A percentile compares a stretch with the other conserved stretches of the same genome.
These are phyloP conservation scores for Phialophora verrucosa DNA, from an alignment of 2,329 filamentous ascomycete species.

Conservation along the genomic window DNA sequence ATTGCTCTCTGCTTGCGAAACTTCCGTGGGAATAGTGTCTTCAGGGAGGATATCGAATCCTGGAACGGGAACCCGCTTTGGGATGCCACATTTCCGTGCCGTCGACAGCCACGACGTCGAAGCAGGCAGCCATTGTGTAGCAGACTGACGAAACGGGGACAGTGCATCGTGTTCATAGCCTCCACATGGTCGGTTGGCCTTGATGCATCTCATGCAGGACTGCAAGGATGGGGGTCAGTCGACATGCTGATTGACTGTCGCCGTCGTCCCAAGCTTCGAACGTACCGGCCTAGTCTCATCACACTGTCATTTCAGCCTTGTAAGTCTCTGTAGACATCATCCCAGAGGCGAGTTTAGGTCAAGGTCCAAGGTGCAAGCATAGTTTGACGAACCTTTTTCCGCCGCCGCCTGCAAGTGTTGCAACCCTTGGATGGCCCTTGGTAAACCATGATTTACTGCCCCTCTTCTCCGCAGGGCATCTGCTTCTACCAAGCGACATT, in stretches of 20 bases:
- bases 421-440: conserved; percentile 5
- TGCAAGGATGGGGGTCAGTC: neutral
- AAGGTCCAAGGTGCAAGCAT: neutral
- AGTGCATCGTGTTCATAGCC: conserved; percentile 7
- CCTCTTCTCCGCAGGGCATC: too few relatives aligned
- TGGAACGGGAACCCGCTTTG: conserved; percentile 1
- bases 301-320: neutral
- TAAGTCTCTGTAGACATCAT: neutral
- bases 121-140: neutral
- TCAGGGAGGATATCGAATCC: neutral
- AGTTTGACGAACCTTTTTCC: conserved; percentile 3
- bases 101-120: neutral
- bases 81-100: conserved; percentile 3
- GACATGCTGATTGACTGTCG: neutral
- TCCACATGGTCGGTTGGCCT: conserved; percentile 1
- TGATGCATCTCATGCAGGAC: conserved; percentile 10
- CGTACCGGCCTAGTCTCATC: conserved; percentile 2
- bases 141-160: neutral
- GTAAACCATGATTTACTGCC: neutral
- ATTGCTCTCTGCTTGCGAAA: conserved; percentile 5
- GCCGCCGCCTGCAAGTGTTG: neutral
- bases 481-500: too few relatives aligned
- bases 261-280: too few relatives aligned
- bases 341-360: neutral
- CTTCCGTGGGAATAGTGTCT: neutral